phyloP scores from a whole-genome alignment of 1,139 yeast species.

The Suhomyces choctaworum region DNA sequence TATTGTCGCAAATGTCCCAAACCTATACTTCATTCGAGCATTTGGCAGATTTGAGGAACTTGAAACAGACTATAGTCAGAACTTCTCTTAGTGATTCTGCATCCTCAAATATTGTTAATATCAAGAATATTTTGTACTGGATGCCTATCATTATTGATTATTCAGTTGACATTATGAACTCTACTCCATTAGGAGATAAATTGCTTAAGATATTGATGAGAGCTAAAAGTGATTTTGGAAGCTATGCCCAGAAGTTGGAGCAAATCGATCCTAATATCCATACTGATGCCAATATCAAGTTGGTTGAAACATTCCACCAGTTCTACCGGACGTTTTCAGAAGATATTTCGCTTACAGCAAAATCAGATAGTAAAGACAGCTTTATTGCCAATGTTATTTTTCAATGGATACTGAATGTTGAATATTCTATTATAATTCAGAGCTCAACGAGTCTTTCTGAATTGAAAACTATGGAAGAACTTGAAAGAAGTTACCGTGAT shows the following conservation, averaged over 20 bases:
- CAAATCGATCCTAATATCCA: slow-evolving; percentile 14
- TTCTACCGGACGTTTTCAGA: slow-evolving; percentile 21
- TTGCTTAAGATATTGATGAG: slow-evolving; percentile 19
- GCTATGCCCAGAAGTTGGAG: slow-evolving; percentile 15
- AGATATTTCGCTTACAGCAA: slow-evolving; percentile 32
- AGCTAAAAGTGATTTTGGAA: slow-evolving; percentile 22
- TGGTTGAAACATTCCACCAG: slow-evolving; percentile 23
- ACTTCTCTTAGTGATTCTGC: slow-evolving; percentile 23
- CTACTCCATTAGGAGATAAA: slow-evolving; percentile 14
- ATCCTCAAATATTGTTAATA: slow-evolving; percentile 19
- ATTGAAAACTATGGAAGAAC: slow-evolving; percentile 30
- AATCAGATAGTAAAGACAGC: slow-evolving; percentile 23
- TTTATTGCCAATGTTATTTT: slow-evolving; percentile 51
- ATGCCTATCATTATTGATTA: slow-evolving; percentile 53
- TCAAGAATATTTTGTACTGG: slow-evolving; percentile 32
- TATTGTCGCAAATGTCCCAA: slow-evolving; percentile 15
- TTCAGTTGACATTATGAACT: slow-evolving; percentile 36
- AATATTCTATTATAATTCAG: slow-evolving; percentile 4
- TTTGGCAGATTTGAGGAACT: slow-evolving; percentile 18
- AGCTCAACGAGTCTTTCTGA: slow-evolving; percentile 26
- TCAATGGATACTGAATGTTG: slow-evolving; percentile 30
- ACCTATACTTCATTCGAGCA: slow-evolving; percentile 18
- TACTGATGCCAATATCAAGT: slow-evolving; percentile 17
- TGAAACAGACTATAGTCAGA: slow-evolving; percentile 15
- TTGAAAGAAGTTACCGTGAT: slow-evolving; percentile 51